A percentile compares a stretch with the other conserved stretches of the same genome.
Conservation (phyloP, 2,329 filamentous ascomycete species). For the Paecilomyces sp. region DNA sequence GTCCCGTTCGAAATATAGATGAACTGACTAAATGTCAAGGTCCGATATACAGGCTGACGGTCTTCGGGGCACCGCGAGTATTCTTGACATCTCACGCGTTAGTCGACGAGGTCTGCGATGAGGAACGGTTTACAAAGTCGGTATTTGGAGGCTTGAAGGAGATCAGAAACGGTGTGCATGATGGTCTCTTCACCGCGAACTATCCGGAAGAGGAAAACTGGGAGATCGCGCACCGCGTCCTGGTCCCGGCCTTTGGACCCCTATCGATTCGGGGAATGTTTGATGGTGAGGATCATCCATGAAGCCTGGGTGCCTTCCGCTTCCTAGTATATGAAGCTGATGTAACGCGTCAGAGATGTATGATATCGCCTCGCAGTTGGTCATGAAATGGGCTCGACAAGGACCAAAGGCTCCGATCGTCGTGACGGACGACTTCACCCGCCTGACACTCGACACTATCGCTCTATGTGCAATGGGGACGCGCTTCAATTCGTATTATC, state of each 20-base stretch:
- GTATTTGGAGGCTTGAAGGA: conserved; percentile 45
- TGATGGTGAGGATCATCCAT: conserved; percentile 16
- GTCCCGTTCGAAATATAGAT: neutral
- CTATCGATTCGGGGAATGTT: conserved; percentile 39
- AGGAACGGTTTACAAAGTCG: conserved; percentile 58
- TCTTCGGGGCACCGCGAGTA: conserved; percentile 41
- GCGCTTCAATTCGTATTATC: conserved; percentile 70
- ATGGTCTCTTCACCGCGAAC: conserved; percentile 59
- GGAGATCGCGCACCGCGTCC: conserved; percentile 52
- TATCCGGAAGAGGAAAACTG: conserved; percentile 47
- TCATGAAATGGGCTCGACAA: conserved; percentile 37
- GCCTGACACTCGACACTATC: conserved; percentile 66
- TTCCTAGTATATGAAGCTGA: neutral
- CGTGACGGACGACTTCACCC: conserved; percentile 61
- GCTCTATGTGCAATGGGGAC: conserved; percentile 65
- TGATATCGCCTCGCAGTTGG: conserved; percentile 31
- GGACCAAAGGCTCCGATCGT: conserved; percentile 52
- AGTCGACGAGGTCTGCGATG: conserved; percentile 57
- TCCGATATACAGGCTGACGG: conserved; percentile 51
- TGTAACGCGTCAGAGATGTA: conserved; percentile 24
- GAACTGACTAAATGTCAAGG: conserved; percentile 29
- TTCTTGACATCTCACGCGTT: conserved; percentile 48
- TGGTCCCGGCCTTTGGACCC: conserved; percentile 43
- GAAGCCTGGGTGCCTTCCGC: neutral
- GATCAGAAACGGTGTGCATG: conserved; percentile 54